Evolutionary conservation across 2,329 filamentous ascomycete species (phyloP).

Genomic region (Epicoccum sorghinum): DNA sequence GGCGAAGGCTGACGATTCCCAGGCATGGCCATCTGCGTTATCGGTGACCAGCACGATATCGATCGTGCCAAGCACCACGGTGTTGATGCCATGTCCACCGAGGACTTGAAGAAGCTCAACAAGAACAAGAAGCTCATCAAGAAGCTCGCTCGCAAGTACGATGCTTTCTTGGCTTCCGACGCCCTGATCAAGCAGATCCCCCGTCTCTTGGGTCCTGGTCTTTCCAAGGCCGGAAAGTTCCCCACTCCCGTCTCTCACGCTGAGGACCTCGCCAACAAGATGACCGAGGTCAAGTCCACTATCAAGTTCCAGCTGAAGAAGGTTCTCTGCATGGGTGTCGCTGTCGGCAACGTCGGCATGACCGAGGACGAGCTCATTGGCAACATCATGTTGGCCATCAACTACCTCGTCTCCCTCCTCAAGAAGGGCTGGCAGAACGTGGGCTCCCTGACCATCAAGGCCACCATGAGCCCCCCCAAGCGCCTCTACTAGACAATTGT

Average conservation of each 20-base stretch:
- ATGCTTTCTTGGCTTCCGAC: slow-evolving; percentile 98
- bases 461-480: slow-evolving; percentile 98
- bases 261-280: slow-evolving; percentile 92
- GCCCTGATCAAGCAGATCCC: slow-evolving; percentile 99
- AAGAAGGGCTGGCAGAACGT: slow-evolving; percentile 99
- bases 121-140: slow-evolving; percentile 99
- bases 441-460: slow-evolving; percentile 99
- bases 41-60: slow-evolving; percentile 97
- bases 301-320: slow-evolving; percentile 99
- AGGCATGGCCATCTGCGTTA: slow-evolving; percentile 63
- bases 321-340: slow-evolving; percentile 99
- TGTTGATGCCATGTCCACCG: slow-evolving; percentile 96
- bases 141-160: slow-evolving; percentile 99
- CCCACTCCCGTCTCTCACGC: slow-evolving; percentile 96
- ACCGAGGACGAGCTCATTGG: slow-evolving; percentile 91
- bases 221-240: slow-evolving; percentile 89
- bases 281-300: slow-evolving; percentile 99
- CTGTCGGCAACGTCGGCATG: slow-evolving; percentile 98
- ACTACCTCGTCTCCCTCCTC: slow-evolving; percentile 98
- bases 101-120: slow-evolving; percentile 99
- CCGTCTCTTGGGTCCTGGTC: slow-evolving; percentile 85
- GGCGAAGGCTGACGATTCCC: slow-evolving; percentile 13
- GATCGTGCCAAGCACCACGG: slow-evolving; percentile 99
- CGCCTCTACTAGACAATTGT: slow-evolving; percentile 80
- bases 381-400: slow-evolving; percentile 99